phyloP scores from a whole-genome alignment of 73 alveolate species.

The Effrenium voratum region DNA sequence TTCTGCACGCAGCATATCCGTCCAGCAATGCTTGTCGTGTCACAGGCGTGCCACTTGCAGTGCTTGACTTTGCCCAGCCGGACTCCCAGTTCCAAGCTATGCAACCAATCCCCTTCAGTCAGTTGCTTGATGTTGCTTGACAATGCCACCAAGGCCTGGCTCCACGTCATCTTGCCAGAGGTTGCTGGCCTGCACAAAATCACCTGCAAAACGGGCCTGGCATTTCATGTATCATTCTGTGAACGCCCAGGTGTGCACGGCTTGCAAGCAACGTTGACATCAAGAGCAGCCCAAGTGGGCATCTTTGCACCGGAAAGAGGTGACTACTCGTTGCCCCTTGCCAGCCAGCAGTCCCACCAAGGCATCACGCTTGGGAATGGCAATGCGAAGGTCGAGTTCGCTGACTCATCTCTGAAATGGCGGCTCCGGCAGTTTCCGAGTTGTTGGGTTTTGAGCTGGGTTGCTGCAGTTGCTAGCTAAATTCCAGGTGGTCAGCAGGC shows the following conservation, averaged over 20 bases:
- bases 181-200: background rate
- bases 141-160: background rate
- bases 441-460: too few species aligned
- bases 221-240: too few species aligned
- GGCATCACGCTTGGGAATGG: constrained; percentile 28
- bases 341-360: background rate
- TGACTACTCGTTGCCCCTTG: background rate
- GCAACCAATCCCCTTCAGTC: too few species aligned
- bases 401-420: constrained; percentile 27
- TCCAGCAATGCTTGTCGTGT: too few species aligned
- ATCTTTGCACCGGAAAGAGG: background rate
- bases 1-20: too few species aligned
- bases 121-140: too few species aligned
- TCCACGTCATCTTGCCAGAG: background rate
- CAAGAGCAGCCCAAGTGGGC: background rate
- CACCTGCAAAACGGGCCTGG: background rate
- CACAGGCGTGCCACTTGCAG: too few species aligned
- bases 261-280: background rate
- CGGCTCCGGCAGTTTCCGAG: constrained; percentile 1
- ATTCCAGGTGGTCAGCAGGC: constrained; percentile 48
- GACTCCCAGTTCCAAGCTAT: background rate
- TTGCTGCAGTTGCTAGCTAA: background rate
- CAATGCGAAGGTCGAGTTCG: constrained; percentile 37
- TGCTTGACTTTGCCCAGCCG: constrained; percentile 27
- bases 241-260: background rate